Percentiles rank a stretch among this genome's conserved stretches.
phyloP scores from a whole-genome alignment of 345 rosid genomes.

The Euphorbia pulcherrima region DNA sequence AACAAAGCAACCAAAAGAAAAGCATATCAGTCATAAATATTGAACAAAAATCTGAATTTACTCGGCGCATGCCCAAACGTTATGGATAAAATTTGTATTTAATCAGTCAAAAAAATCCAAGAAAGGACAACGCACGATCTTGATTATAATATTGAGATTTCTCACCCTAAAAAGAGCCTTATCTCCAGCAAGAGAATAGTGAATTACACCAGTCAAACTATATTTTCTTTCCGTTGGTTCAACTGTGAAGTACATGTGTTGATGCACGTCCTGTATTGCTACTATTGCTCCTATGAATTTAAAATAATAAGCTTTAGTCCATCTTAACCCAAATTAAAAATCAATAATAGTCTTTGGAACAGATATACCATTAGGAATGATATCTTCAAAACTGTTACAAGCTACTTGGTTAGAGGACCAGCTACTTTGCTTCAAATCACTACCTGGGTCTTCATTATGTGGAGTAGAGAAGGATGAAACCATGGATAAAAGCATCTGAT shows the following conservation, averaged over 20 bases:
- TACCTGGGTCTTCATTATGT: constrained; percentile 35
- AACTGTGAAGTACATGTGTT: constrained; percentile 74
- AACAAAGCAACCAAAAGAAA: not conserved
- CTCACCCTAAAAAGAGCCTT: constrained; percentile 84
- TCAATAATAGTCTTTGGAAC: constrained; percentile 13
- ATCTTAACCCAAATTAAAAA: constrained; percentile 22
- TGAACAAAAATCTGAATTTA: not conserved
- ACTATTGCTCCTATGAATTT: constrained; percentile 67
- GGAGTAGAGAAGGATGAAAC: constrained; percentile 50
- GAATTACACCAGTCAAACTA: constrained; percentile 58
- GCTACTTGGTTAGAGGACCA: constrained; percentile 35
- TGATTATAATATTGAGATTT: not conserved
- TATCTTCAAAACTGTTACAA: constrained; percentile 41
- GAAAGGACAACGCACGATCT: not conserved
- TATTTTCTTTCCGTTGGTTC: constrained; percentile 56
- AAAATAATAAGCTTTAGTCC: constrained; percentile 14
- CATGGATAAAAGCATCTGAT: constrained; percentile 65
- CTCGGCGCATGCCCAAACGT: not conserved
- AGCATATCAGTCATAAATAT: not conserved
- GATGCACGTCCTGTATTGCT: constrained; percentile 79
- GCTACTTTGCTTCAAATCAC: constrained; percentile 33
- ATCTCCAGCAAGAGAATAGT: constrained; percentile 82
- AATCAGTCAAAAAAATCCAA: not conserved
- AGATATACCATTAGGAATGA: constrained; percentile 71
- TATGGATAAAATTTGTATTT: not conserved